A percentile compares a stretch with the other conserved stretches of the same genome.
These are phyloP conservation scores for Leishmania gerbilli DNA, from an alignment of 208 protist species.

Conservation along the genomic window DNA sequence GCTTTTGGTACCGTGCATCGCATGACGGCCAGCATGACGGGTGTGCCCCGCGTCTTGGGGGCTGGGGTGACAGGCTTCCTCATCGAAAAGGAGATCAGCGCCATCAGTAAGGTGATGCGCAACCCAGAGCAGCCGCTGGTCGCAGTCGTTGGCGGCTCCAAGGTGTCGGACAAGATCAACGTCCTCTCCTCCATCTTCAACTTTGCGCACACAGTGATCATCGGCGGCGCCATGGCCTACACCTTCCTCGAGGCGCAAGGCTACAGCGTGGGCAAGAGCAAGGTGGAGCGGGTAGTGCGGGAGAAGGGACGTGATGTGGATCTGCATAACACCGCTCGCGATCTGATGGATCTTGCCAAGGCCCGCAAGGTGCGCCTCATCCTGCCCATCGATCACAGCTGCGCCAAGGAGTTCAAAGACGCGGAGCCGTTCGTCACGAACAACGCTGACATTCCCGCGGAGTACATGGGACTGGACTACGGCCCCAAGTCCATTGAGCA, in stretches of 20 bases:
- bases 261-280: constrained; percentile 92
- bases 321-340: constrained; percentile 69
- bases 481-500: constrained; percentile 92
- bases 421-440: constrained; percentile 77
- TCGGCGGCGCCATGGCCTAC: constrained; percentile 99
- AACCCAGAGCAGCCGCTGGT: constrained; percentile 92
- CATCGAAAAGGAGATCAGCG: constrained; percentile 99
- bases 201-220: constrained; percentile 98
- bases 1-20: constrained; percentile 99
- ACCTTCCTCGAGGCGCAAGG: constrained; percentile 96
- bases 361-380: constrained; percentile 95
- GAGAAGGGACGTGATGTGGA: constrained; percentile 88
- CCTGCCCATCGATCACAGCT: constrained; percentile 98
- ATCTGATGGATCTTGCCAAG: constrained; percentile 87
- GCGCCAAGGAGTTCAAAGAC: constrained; percentile 92
- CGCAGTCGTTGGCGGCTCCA: constrained; percentile 97
- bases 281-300: constrained; percentile 93
- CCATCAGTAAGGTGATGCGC: constrained; percentile 96
- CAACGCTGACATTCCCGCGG: constrained; percentile 76
- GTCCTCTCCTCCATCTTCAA: constrained; percentile 99
- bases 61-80: constrained; percentile 98
- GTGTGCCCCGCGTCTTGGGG: constrained; percentile 85
- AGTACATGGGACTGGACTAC: constrained; percentile 96
- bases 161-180: constrained; percentile 99
- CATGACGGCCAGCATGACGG: constrained; percentile 96